phyloP scores from a whole-genome alignment of 1,139 yeast genomes.

The Pichia inconspicua region DNA sequence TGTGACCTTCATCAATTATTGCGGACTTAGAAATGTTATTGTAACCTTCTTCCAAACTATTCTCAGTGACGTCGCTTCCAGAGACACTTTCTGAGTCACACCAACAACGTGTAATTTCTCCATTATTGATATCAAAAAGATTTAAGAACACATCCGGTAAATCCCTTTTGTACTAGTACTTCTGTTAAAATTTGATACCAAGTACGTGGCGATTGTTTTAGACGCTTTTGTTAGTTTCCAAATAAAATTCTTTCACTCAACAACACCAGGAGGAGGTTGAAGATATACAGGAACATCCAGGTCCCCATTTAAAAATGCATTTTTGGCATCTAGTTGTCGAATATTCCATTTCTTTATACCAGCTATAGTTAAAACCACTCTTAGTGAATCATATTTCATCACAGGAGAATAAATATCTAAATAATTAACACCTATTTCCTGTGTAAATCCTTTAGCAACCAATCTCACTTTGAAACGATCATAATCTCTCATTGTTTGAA shows the following conservation, averaged over 20 bases:
- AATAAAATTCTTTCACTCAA: not conserved
- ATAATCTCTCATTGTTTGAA: too few relatives aligned
- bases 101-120: too few relatives aligned
- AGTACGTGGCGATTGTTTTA: not conserved
- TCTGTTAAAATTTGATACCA: not conserved
- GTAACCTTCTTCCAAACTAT: too few relatives aligned
- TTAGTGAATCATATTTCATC: conserved; percentile 4
- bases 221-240: not conserved
- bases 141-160: too few relatives aligned
- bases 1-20: too few relatives aligned
- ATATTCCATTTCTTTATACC: conserved; percentile 3
- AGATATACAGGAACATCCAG: conserved; percentile 6
- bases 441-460: too few relatives aligned
- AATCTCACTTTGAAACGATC: too few relatives aligned
- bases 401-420: conserved; percentile 12
- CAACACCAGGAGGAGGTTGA: not conserved
- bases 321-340: conserved; percentile 11
- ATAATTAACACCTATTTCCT: conserved; percentile 8
- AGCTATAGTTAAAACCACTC: conserved; percentile 6
- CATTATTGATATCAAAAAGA: too few relatives aligned
- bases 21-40: too few relatives aligned
- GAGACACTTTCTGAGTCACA: too few relatives aligned
- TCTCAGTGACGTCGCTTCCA: too few relatives aligned
- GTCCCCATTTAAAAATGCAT: conserved; percentile 11
- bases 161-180: not conserved